Base-by-base conservation (phyloP, 2,329 filamentous ascomycete species). In the Coniochaeta prunicola region DNA sequence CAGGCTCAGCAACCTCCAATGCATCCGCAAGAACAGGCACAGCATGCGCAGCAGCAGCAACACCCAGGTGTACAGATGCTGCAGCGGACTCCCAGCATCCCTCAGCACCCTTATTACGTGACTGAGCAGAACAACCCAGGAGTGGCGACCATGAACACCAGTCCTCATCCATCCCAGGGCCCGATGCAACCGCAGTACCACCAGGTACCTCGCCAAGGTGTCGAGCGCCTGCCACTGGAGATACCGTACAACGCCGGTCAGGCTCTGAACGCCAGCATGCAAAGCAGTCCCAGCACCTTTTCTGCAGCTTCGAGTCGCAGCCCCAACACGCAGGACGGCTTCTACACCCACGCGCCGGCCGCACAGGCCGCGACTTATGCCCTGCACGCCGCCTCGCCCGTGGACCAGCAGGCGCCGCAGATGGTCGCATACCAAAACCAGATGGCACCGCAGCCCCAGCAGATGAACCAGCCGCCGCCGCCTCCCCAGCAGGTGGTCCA, bases 111-210 rank as follows among this genome's bases (percentile, higher is more conserved):
- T 6, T 84, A 79, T 67, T 88, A 85, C 64, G 77, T 86, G 31
- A 80, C 84, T 1, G 84, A 87, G 59, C 81, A 85, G 63, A 79
- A 77, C 67, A 86, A 86, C 64, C 83, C 84, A 10, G 82, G 80
- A 13, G 80, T 87, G 6, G 83, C 82, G 33, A 86, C 82, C 13
- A 81, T 86, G 78, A 83, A 81, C 69, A 55, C 53, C 19, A 55
- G 33, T 13, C 53, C 53, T 6, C 63, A 63, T 36, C 53, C 61
- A 13, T 36, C 40, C 8, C 60, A 59, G 12, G 21, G 26, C 1
- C 59, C 75, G 7, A 71, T 83, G 54, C 73, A 77, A n/a, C 69
- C 82, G 56, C 74, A 33, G 53, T 36, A 55, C 30, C 53, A 55
- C 21, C 53, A 55, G 30, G 45, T 83, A 56, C 75, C 77, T n/a